Evolutionary conservation across 768 basidiomycete species (phyloP).

Genomic region (Phanerochaete carnosa): DNA sequence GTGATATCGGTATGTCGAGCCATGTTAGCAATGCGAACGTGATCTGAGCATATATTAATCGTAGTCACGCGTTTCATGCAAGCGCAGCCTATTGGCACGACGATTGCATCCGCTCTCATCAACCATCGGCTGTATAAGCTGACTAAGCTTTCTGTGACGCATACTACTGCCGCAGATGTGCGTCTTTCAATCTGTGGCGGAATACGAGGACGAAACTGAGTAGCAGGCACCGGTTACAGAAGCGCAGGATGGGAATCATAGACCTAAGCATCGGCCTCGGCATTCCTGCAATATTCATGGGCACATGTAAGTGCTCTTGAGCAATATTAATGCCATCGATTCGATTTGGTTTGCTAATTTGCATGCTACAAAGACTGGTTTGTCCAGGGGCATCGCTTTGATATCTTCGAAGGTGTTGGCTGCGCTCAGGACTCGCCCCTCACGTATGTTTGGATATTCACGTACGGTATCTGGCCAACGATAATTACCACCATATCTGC

Average conservation of each 20-base stretch:
- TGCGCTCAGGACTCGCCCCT: constrained; percentile 41
- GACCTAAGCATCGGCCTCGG: constrained; percentile 31
- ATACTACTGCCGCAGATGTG: constrained; percentile 22
- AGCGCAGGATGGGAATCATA: constrained; percentile 24
- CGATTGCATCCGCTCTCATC: constrained; percentile 41
- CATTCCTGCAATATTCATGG: constrained; percentile 29
- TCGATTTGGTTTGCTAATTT: no score
- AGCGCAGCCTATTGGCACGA: constrained; percentile 33
- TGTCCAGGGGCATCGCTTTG: constrained; percentile 61
- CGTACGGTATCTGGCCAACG: constrained; percentile 29
- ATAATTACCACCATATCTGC: constrained; percentile 22
- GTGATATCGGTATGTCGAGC: constrained; percentile 48
- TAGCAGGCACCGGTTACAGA: constrained; percentile 8
- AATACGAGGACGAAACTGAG: neutral
- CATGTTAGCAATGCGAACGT: neutral
- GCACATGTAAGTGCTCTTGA: constrained; percentile 29
- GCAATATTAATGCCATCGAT: no score
- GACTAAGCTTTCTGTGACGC: constrained; percentile 28
- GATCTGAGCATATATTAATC: neutral
- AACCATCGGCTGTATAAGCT: constrained; percentile 47
- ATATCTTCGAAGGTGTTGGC: constrained; percentile 55
- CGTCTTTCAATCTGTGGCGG: neutral
- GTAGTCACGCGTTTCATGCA: constrained; percentile 38
- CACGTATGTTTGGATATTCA: constrained; percentile 25
- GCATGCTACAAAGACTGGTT: constrained; percentile 41